These are phyloP conservation scores for Leccinum boreale DNA, from an alignment of 768 basidiomycete species.

Conservation along the genomic window DNA sequence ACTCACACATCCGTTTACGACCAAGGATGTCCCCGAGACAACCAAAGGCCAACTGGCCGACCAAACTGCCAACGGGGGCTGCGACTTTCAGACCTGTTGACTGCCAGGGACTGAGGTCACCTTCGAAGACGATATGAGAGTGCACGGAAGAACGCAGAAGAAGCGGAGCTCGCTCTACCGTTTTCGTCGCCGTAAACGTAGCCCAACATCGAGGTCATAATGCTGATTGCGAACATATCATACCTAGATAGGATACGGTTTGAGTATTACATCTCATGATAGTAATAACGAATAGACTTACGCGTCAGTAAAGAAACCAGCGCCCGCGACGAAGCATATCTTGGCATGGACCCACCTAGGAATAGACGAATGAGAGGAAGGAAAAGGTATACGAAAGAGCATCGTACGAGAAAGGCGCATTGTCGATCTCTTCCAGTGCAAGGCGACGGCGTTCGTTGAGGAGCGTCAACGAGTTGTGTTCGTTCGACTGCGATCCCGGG, in stretches of 20 bases:
- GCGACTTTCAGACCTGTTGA: slow-evolving; percentile 79
- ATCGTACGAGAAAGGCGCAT: slow-evolving; percentile 76
- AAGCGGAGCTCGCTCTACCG: slow-evolving; percentile 1
- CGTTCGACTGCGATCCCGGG: background rate
- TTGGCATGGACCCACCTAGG: slow-evolving; percentile 80
- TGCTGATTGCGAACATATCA: slow-evolving; percentile 87
- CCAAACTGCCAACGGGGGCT: slow-evolving; percentile 65
- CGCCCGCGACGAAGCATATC: slow-evolving; percentile 63
- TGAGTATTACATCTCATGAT: background rate
- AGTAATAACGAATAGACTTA: slow-evolving; percentile 31
- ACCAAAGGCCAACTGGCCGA: slow-evolving; percentile 74
- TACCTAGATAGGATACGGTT: slow-evolving; percentile 37
- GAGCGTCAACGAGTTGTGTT: slow-evolving; percentile 8
- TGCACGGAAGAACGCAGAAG: background rate
- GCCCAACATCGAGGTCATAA: slow-evolving; percentile 79
- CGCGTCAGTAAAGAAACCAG: slow-evolving; percentile 90
- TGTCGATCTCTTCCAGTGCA: slow-evolving; percentile 81
- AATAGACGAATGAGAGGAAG: background rate
- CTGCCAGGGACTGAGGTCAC: slow-evolving; percentile 49
- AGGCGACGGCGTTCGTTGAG: slow-evolving; percentile 71
- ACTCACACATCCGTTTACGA: slow-evolving; percentile 75
- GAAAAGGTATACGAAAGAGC: background rate
- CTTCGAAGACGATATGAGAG: slow-evolving; percentile 4
- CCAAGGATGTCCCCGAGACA: slow-evolving; percentile 74
- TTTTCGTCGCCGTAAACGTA: slow-evolving; percentile 61